phyloP scores from a whole-genome alignment of 495 filamentous ascomycete species.

The Copromyces sp. region DNA sequence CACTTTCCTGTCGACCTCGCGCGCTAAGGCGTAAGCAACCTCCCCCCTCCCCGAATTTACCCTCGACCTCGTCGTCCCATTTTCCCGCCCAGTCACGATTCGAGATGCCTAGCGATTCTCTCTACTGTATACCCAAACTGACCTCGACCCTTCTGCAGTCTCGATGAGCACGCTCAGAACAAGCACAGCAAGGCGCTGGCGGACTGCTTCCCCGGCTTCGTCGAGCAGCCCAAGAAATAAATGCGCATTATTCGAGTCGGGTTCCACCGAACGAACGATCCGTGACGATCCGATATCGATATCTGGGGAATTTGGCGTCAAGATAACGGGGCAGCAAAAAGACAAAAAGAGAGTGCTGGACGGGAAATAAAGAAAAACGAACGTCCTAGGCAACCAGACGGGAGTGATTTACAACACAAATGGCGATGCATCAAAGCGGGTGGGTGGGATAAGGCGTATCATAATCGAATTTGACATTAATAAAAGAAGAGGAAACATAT shows the following conservation, averaged over 20 bases:
- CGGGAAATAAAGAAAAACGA: not conserved
- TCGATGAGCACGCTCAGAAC: constrained; percentile 44
- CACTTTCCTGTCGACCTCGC: constrained; percentile 47
- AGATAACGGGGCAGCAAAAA: not conserved
- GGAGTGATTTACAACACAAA: not conserved
- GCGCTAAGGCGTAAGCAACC: constrained; percentile 37
- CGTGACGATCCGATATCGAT: not conserved
- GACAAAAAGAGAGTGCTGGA: not conserved
- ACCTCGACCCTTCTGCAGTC: constrained; percentile 13
- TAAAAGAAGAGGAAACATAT: not conserved
- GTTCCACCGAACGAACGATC: not conserved
- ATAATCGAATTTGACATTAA: not conserved
- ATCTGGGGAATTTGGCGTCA: not conserved
- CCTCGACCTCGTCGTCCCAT: not conserved
- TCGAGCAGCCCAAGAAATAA: constrained; percentile 1
- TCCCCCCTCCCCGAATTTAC: not conserved
- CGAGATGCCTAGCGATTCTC: not conserved
- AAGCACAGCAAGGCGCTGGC: constrained; percentile 44
- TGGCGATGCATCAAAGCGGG: not conserved
- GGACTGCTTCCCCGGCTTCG: constrained; percentile 44
- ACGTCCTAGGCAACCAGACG: not conserved
- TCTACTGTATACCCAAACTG: constrained; percentile 1
- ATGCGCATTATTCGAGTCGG: not conserved
- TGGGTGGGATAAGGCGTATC: not conserved
- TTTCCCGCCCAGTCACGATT: not conserved